Conservation (phyloP, 768 basidiomycete species). For the Boletellus ananas region DNA sequence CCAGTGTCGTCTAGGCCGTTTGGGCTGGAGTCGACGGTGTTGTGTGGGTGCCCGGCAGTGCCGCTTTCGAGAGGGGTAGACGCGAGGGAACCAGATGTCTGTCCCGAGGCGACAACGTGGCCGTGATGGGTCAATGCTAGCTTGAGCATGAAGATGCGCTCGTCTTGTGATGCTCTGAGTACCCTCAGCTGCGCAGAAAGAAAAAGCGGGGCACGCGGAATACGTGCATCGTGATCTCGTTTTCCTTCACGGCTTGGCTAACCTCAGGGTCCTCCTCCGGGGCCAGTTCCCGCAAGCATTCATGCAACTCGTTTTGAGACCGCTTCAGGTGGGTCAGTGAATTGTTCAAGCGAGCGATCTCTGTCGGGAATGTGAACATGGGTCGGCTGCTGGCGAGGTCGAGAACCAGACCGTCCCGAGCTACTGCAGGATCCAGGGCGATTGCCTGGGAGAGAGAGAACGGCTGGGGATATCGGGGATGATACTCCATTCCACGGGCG, state of each 20-base stretch:
- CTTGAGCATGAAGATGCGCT: conserved; percentile 66
- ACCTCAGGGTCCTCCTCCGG: conserved; percentile 53
- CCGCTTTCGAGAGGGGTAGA: not conserved
- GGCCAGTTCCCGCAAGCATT: conserved; percentile 38
- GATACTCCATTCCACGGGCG: conserved; percentile 53
- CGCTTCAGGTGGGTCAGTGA: conserved; percentile 59
- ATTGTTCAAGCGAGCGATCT: conserved; percentile 71
- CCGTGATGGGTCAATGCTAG: conserved; percentile 65
- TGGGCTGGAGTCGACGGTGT: conserved; percentile 6
- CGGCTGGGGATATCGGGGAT: conserved; percentile 66
- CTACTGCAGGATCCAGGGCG: conserved; percentile 58
- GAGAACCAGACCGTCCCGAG: conserved; percentile 58
- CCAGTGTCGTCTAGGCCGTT: conserved; percentile 12
- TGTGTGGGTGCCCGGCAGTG: conserved; percentile 1
- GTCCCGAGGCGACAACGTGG: conserved; percentile 35
- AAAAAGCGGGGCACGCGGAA: conserved; percentile 31
- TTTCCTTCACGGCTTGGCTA: conserved; percentile 61
- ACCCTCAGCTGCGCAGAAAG: conserved; percentile 11
- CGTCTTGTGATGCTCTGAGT: conserved; percentile 71
- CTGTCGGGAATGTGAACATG: conserved; percentile 34
- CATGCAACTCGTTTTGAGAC: conserved; percentile 57
- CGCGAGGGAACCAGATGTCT: not conserved
- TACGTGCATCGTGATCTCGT: conserved; percentile 61
- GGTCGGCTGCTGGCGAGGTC: not conserved
- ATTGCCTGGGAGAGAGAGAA: conserved; percentile 68